These are phyloP conservation scores for Diversispora epigaea DNA, from an alignment of 192 early-diverging fungal genomes.

Conservation along the genomic window DNA sequence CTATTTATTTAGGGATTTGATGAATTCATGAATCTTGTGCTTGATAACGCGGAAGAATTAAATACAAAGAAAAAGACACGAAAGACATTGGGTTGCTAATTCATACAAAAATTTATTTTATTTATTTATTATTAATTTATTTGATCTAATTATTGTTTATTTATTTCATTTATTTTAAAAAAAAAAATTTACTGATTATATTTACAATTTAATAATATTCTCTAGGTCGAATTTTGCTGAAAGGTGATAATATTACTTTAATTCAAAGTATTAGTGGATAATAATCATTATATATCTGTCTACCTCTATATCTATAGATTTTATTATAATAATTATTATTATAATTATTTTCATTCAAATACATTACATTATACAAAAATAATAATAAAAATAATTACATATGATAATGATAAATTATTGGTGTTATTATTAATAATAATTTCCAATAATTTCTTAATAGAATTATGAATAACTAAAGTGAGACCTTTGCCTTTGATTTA, in stretches of 20 bases:
- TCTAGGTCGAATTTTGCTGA: slow-evolving; percentile 83
- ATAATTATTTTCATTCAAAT: too few relatives aligned
- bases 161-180: neutral
- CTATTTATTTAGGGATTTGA: slow-evolving; percentile 82
- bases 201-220: slow-evolving; percentile 2
- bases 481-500: too few relatives aligned
- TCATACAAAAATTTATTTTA: neutral
- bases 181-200: neutral
- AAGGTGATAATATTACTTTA: slow-evolving; percentile 97
- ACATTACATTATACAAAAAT: too few relatives aligned
- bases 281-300: neutral
- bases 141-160: neutral
- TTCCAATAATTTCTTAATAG: too few relatives aligned
- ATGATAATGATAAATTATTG: too few relatives aligned
- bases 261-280: slow-evolving; percentile 48
- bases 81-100: slow-evolving; percentile 63
- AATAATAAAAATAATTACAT: too few relatives aligned
- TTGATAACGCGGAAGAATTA: slow-evolving; percentile 87
- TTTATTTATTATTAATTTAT: neutral
- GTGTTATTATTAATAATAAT: too few relatives aligned
- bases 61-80: slow-evolving; percentile 75
- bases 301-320: too few relatives aligned
- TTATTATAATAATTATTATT: too few relatives aligned
- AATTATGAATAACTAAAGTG: too few relatives aligned
- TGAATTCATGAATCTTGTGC: slow-evolving; percentile 97